Conservation (phyloP, 1,284 basidiomycete genomes). For the Trichosporon sp. region DNA sequence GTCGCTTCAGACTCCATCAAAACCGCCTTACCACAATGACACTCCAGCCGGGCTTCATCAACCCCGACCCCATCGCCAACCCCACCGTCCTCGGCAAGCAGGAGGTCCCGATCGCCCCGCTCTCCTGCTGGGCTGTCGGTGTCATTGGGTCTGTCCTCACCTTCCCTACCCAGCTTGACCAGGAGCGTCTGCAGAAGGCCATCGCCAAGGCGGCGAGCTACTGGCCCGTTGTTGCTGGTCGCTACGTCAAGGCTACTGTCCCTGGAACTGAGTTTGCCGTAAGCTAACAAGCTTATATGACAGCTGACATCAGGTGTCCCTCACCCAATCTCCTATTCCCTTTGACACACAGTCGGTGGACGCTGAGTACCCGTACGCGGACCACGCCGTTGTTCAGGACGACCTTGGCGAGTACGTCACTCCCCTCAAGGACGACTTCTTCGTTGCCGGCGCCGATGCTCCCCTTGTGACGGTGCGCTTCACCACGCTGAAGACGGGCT, state of each 20-base stretch:
- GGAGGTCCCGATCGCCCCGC: constrained; percentile 34
- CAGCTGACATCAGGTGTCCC: constrained; percentile 31
- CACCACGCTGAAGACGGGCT: constrained; percentile 28
- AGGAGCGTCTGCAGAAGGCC: constrained; percentile 33
- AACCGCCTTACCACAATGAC: constrained; percentile 20
- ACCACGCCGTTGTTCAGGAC: constrained; percentile 33
- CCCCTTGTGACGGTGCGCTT: constrained; percentile 35
- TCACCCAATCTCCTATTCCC: constrained; percentile 40
- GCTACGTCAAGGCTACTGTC: constrained; percentile 30
- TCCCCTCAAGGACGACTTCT: constrained; percentile 28
- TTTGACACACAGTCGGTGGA: constrained; percentile 34
- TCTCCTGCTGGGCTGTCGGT: constrained; percentile 38
- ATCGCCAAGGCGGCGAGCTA: constrained; percentile 29
- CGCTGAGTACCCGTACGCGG: constrained; percentile 27
- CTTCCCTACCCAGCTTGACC: constrained; percentile 36
- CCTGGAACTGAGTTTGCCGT: constrained; percentile 32
- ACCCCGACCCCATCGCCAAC: constrained; percentile 31
- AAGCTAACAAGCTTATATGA: constrained; percentile 4
- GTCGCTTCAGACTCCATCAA: neutral
- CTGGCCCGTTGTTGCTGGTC: constrained; percentile 37
- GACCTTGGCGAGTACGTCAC: constrained; percentile 31
- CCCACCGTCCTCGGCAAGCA: constrained; percentile 28
- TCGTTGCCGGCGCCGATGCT: constrained; percentile 31
- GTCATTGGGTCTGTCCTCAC: constrained; percentile 31
- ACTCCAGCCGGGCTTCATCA: constrained; percentile 27